phyloP scores from a whole-genome alignment of 2,329 filamentous ascomycete species.

The Fusarium sp. region DNA sequence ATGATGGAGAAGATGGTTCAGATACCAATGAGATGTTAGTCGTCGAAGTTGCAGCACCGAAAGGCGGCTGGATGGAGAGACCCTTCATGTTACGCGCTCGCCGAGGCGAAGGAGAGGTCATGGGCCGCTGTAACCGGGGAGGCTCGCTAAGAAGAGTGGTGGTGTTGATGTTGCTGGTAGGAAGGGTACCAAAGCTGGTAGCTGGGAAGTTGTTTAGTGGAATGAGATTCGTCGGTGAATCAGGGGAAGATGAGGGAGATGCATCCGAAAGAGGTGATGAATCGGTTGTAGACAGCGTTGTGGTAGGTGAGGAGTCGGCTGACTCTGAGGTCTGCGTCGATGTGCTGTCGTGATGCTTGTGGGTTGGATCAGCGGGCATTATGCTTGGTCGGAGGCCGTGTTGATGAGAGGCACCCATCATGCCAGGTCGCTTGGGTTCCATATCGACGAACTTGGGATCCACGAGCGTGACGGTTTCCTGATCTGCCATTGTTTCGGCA shows the following conservation, averaged over 20 bases:
- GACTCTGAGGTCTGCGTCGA: conserved; percentile 84
- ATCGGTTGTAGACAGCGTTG: conserved; percentile 91
- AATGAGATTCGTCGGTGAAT: conserved; percentile 82
- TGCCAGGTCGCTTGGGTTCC: conserved; percentile 54
- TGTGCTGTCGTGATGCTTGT: conserved; percentile 80
- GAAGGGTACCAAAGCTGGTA: conserved; percentile 63
- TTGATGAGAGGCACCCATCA: conserved; percentile 52
- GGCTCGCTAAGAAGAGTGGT: conserved; percentile 54
- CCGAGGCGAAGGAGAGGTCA: conserved; percentile 75
- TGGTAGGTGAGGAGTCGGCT: conserved; percentile 93
- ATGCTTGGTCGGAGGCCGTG: conserved; percentile 54
- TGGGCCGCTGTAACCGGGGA: conserved; percentile 63
- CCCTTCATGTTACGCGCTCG: conserved; percentile 87
- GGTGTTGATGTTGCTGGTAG: conserved; percentile 13
- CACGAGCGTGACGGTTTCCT: conserved; percentile 64
- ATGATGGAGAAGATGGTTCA: conserved; percentile 78
- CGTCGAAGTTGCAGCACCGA: conserved; percentile 56
- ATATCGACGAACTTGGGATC: conserved; percentile 64
- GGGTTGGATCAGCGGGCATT: conserved; percentile 61
- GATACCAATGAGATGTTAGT: conserved; percentile 64
- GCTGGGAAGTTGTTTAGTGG: conserved; percentile 76
- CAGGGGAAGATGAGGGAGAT: conserved; percentile 90
- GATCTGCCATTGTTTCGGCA: conserved; percentile 64
- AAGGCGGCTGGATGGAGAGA: conserved; percentile 77
- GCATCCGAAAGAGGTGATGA: conserved; percentile 90